Percentiles rank a stretch among this genome's conserved stretches.
These are phyloP conservation scores for Mycosarcoma mackinlayi DNA, from an alignment of 1,284 basidiomycete genomes.

Conservation along the genomic window DNA sequence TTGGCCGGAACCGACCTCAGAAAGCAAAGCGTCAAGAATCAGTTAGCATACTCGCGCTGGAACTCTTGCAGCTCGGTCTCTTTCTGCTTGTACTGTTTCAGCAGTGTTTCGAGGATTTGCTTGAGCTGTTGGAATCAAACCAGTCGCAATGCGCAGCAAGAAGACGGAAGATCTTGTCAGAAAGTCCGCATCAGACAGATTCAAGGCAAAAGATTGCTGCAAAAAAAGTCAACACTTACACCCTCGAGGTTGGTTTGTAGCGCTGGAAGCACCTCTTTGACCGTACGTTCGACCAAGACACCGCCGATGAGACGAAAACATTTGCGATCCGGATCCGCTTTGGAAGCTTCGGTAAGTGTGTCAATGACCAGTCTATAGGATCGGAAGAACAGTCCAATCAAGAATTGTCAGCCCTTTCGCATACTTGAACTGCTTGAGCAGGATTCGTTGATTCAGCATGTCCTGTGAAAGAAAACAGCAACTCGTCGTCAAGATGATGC, in stretches of 20 bases:
- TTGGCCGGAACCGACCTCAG: not conserved
- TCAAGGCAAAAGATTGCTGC: not conserved
- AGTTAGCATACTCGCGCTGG: constrained; percentile 49
- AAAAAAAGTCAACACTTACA: constrained; percentile 41
- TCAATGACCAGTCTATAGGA: constrained; percentile 83
- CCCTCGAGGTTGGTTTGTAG: constrained; percentile 63
- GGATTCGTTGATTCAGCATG: no score
- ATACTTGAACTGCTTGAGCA: no score
- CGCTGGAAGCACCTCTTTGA: constrained; percentile 91
- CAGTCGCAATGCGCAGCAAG: no score
- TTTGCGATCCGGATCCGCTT: constrained; percentile 84
- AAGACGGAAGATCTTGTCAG: not conserved
- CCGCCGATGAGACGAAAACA: constrained; percentile 98
- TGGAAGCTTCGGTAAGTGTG: constrained; percentile 75
- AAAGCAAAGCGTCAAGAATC: not conserved
- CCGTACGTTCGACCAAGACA: constrained; percentile 93
- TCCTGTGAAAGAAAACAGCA: not conserved
- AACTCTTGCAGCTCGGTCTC: constrained; percentile 59
- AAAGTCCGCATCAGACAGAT: not conserved
- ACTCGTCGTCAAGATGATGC: not conserved
- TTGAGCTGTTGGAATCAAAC: constrained; percentile 51
- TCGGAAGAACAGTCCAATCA: not conserved
- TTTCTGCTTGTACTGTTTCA: constrained; percentile 67
- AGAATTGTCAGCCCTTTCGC: not conserved
- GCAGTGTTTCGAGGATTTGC: constrained; percentile 60